Percentiles rank a stretch among this genome's conserved stretches.
Conservation (phyloP, 2,329 filamentous ascomycete genomes). For the Penicillium sp. region DNA sequence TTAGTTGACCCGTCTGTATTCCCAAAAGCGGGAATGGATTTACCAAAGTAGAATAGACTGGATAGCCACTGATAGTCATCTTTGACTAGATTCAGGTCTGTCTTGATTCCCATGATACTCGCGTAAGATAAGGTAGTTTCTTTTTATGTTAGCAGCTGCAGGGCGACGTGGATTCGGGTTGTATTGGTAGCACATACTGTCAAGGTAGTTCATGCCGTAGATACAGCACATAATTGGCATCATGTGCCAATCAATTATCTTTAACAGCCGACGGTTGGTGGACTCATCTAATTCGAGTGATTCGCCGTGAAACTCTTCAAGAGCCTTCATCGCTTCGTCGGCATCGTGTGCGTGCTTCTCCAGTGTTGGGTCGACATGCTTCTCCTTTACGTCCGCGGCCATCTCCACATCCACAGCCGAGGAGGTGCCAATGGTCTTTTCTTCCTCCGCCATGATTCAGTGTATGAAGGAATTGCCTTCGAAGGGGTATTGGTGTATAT, state of each 20-base stretch:
- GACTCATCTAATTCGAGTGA: conserved; percentile 55
- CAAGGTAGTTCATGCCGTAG: conserved; percentile 60
- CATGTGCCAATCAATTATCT: conserved; percentile 62
- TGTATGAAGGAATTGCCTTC: neutral
- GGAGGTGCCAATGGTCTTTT: conserved; percentile 40
- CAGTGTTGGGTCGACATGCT: conserved; percentile 35
- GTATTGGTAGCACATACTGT: conserved; percentile 36
- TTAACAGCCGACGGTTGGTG: conserved; percentile 59
- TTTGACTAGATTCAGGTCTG: conserved; percentile 44
- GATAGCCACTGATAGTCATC: conserved; percentile 55
- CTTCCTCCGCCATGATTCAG: conserved; percentile 30
- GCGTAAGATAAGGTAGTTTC: conserved; percentile 54
- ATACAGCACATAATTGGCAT: conserved; percentile 61
- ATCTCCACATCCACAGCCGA: conserved; percentile 24
- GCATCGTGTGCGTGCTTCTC: conserved; percentile 58
- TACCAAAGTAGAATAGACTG: conserved; percentile 53
- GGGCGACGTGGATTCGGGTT: neutral
- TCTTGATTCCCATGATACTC: conserved; percentile 54
- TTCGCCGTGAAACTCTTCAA: conserved; percentile 50
- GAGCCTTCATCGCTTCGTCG: conserved; percentile 61
- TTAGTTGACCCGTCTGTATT: neutral
- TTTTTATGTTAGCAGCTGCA: conserved; percentile 7
- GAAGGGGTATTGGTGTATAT: neutral
- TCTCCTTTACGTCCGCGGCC: neutral
- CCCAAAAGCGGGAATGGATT: neutral